phyloP scores from a whole-genome alignment of 148 eudicot genomes.

The Limonium bicolor region DNA sequence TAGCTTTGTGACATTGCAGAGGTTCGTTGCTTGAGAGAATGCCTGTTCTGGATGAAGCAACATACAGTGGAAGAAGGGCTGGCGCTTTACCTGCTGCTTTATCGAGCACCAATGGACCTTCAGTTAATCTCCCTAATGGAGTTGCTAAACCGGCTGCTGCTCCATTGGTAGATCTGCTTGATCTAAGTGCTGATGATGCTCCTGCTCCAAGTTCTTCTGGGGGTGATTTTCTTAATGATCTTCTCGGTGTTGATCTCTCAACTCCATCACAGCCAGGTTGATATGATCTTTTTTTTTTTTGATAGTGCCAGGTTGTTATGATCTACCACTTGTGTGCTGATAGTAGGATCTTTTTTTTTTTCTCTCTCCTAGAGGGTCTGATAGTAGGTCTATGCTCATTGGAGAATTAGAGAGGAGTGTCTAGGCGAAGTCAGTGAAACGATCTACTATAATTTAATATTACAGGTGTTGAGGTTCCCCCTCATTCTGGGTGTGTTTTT shows the following conservation, averaged over 20 bases:
- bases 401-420: no score
- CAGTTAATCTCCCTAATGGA: constrained; percentile 73
- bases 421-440: no score
- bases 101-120: constrained; percentile 53
- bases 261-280: constrained; percentile 62
- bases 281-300: no score
- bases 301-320: no score
- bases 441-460: no score
- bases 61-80: constrained; percentile 58
- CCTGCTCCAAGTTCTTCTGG: constrained; percentile 74
- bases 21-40: constrained; percentile 77
- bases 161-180: constrained; percentile 92
- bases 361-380: no score
- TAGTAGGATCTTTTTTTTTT: neutral
- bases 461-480: neutral
- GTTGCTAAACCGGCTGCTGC: constrained; percentile 55
- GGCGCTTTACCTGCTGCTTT: constrained; percentile 60
- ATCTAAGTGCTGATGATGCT: constrained; percentile 64
- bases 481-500: neutral
- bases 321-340: no score
- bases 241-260: constrained; percentile 68
- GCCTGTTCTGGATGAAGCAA: constrained; percentile 98
- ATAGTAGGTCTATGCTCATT: no score
- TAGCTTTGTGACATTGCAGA: no score
- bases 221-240: constrained; percentile 77